Evolutionary conservation across 306 rosid genomes (phyloP).

Genomic region (Corylus americana): DNA sequence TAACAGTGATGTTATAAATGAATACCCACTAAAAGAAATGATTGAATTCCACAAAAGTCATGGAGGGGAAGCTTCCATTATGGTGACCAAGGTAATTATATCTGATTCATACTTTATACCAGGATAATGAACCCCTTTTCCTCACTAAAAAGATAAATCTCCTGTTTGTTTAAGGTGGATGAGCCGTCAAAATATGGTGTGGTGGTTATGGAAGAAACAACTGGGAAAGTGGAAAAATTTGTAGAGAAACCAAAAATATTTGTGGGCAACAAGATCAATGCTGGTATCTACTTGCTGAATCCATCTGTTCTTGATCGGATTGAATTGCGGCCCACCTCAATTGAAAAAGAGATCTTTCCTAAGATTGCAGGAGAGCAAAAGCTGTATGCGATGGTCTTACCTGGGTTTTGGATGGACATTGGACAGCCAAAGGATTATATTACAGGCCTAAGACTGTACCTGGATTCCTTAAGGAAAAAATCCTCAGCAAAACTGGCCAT

Average conservation of each 20-base stretch:
- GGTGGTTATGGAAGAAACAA: conserved; percentile 85
- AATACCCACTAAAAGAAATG: conserved; percentile 91
- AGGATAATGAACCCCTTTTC: background rate
- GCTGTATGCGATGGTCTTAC: conserved; percentile 93
- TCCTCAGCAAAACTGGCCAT: conserved; percentile 65
- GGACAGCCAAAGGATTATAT: conserved; percentile 98
- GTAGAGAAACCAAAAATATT: conserved; percentile 96
- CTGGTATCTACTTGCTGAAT: conserved; percentile 87
- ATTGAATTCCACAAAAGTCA: conserved; percentile 84
- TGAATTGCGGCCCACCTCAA: conserved; percentile 91
- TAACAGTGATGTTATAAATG: conserved; percentile 97
- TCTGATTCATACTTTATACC: conserved; percentile 32
- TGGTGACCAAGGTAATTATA: conserved; percentile 87
- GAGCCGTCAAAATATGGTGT: conserved; percentile 99
- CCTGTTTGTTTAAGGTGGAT: conserved; percentile 58
- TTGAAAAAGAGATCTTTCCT: conserved; percentile 96
- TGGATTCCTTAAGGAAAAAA: conserved; percentile 76
- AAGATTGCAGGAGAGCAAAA: conserved; percentile 78
- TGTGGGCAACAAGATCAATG: conserved; percentile 99
- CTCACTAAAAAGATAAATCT: background rate
- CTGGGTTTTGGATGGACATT: conserved; percentile 99
- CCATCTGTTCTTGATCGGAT: conserved; percentile 91
- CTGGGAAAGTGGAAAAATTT: conserved; percentile 92
- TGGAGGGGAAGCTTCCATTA: conserved; percentile 98
- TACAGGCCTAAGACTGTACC: conserved; percentile 80